These are phyloP conservation scores for Malus orientalis DNA, from an alignment of 306 rosid species.

Conservation along the genomic window DNA sequence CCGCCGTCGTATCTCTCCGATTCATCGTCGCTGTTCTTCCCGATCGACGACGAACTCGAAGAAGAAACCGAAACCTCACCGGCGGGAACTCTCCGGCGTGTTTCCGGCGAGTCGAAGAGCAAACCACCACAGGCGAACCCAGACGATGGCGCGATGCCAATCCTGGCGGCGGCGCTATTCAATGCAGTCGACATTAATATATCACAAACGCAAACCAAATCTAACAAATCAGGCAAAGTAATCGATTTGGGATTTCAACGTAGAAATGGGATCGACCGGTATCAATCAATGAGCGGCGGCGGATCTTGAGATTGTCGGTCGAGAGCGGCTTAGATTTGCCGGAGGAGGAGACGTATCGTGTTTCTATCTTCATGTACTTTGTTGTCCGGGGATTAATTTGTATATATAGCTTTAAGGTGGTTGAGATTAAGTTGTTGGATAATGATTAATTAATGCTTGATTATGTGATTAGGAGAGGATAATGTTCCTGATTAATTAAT, in stretches of 20 bases:
- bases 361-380: too few species aligned
- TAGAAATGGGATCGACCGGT: not conserved
- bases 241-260: not conserved
- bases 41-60: conserved; percentile 70
- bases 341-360: not conserved
- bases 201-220: not conserved
- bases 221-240: not conserved
- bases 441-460: not conserved
- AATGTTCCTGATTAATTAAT: not conserved
- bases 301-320: not conserved
- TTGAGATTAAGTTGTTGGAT: not conserved
- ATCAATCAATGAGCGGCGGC: not conserved
- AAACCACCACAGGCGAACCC: conserved; percentile 23
- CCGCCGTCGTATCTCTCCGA: conserved; percentile 37
- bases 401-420: not conserved
- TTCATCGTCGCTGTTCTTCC: conserved; percentile 63
- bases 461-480: not conserved
- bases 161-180: conserved; percentile 10
- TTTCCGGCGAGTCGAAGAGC: conserved; percentile 21
- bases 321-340: not conserved
- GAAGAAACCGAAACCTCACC: conserved; percentile 23
- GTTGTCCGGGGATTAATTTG: not conserved
- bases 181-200: conserved; percentile 29
- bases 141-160: conserved; percentile 25
- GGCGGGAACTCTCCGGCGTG: not conserved